A percentile compares a stretch with the other conserved stretches of the same genome.
These are phyloP conservation scores for Antitrichia curtipendula DNA, from an alignment of 225 moss, liverwort and hornwort genomes.

Conservation along the genomic window DNA sequence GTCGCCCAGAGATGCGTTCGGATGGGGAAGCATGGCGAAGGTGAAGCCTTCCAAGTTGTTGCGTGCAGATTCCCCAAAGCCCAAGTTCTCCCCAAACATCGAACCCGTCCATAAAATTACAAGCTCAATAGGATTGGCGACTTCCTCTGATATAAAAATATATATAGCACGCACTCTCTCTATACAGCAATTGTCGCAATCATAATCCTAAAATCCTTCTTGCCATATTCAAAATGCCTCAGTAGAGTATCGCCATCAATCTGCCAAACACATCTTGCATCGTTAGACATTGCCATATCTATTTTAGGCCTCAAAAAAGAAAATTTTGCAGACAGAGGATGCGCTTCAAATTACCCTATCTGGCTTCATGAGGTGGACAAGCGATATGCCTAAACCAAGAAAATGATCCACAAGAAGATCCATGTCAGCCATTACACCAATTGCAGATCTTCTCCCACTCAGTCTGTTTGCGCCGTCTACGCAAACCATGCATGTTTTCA, in stretches of 20 bases:
- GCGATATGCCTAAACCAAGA: not conserved
- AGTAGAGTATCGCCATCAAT: not conserved
- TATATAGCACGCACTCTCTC: not conserved
- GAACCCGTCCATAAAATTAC: not conserved
- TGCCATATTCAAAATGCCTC: not conserved
- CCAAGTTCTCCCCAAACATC: not conserved
- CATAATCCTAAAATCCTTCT: not conserved
- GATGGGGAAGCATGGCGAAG: too few species aligned
- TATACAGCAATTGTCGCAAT: not conserved
- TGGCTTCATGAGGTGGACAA: not conserved
- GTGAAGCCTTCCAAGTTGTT: not conserved
- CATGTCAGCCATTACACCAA: not conserved
- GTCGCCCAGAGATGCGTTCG: fast-evolving
- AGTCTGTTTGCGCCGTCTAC: not conserved
- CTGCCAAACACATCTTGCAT: not conserved
- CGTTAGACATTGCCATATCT: not conserved
- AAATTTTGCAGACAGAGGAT: not conserved
- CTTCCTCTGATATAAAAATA: not conserved
- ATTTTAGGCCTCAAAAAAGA: not conserved
- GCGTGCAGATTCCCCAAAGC: not conserved
- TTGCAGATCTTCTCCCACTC: not conserved
- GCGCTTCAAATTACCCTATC: not conserved
- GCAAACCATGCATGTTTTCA: not conserved
- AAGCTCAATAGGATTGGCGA: not conserved
- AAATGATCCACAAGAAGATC: not conserved